Conservation (phyloP, 1,139 yeast genomes). For the Candida sp. region DNA sequence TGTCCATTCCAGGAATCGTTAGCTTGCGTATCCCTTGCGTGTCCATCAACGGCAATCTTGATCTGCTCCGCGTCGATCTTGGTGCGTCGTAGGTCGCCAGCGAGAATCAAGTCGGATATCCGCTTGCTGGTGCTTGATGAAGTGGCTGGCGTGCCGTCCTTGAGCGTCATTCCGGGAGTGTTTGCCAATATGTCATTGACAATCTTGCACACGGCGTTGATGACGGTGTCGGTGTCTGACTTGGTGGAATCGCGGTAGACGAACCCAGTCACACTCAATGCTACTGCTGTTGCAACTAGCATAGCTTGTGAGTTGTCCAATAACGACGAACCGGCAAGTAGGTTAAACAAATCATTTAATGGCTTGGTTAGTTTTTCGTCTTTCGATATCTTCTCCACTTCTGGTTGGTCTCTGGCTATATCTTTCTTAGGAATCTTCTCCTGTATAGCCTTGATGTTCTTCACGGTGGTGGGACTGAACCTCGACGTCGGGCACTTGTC, state of each 20-base stretch:
- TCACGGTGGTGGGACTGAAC: constrained; percentile 18
- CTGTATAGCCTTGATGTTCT: constrained; percentile 28
- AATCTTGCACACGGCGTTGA: constrained; percentile 26
- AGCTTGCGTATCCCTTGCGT: background rate
- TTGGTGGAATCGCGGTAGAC: constrained; percentile 27
- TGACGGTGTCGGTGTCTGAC: constrained; percentile 17
- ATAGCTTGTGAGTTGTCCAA: constrained; percentile 41
- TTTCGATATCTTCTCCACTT: constrained; percentile 9
- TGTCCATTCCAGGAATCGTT: background rate
- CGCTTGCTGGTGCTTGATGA: constrained; percentile 5
- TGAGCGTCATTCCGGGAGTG: constrained; percentile 9
- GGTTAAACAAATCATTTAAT: constrained; percentile 39
- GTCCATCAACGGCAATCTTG: background rate
- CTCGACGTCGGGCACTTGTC: constrained; percentile 24
- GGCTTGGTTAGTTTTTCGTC: constrained; percentile 28
- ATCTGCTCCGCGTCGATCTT: constrained; percentile 4
- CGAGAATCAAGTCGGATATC: constrained; percentile 5
- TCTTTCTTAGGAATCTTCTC: constrained; percentile 53
- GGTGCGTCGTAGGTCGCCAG: constrained; percentile 5
- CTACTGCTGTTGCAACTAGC: constrained; percentile 44
- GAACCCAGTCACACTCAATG: constrained; percentile 40
- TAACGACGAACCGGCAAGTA: constrained; percentile 36
- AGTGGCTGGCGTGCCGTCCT: background rate
- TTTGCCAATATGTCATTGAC: constrained; percentile 21
- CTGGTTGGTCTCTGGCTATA: constrained; percentile 30